Conservation (phyloP, 495 filamentous ascomycete species). For the Aspergillus bertholletiae region DNA sequence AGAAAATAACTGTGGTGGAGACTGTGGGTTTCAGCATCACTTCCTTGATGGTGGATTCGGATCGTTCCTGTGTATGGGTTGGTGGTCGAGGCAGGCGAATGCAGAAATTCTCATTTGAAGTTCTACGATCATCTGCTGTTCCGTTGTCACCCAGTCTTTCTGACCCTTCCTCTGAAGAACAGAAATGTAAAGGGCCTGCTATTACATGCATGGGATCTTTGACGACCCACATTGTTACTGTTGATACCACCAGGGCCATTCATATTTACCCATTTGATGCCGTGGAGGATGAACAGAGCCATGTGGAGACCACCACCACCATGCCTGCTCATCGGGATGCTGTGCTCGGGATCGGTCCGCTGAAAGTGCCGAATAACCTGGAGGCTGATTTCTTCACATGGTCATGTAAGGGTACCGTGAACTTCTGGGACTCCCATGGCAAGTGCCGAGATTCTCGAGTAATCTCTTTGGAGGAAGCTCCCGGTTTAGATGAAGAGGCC, state of each 20-base stretch:
- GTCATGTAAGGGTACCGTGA: conserved; percentile 71
- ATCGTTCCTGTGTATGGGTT: conserved; percentile 49
- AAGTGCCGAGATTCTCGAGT: conserved; percentile 57
- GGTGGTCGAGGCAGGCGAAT: conserved; percentile 48
- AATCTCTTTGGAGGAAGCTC: conserved; percentile 64
- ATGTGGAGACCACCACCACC: conserved; percentile 26
- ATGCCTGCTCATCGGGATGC: conserved; percentile 73
- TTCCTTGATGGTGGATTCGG: conserved; percentile 54
- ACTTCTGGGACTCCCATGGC: conserved; percentile 78
- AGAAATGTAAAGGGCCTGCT: conserved; percentile 28
- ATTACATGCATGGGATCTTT: conserved; percentile 69
- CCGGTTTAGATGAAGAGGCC: conserved; percentile 52
- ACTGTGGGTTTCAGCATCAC: conserved; percentile 37
- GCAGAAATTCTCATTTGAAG: conserved; percentile 36
- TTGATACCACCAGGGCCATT: conserved; percentile 72
- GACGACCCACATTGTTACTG: conserved; percentile 63
- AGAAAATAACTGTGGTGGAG: conserved; percentile 51
- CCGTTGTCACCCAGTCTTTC: conserved; percentile 25
- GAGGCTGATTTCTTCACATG: conserved; percentile 81
- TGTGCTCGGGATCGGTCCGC: conserved; percentile 67
- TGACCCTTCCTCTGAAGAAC: conserved; percentile 19
- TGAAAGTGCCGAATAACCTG: conserved; percentile 52
- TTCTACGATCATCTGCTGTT: conserved; percentile 23
- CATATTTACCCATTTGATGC: conserved; percentile 51
- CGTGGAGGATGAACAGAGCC: conserved; percentile 26